A percentile compares a stretch with the other conserved stretches of the same genome.
These are phyloP conservation scores for Fusarium tuaranense DNA, from an alignment of 2,329 filamentous ascomycete genomes.

Conservation along the genomic window DNA sequence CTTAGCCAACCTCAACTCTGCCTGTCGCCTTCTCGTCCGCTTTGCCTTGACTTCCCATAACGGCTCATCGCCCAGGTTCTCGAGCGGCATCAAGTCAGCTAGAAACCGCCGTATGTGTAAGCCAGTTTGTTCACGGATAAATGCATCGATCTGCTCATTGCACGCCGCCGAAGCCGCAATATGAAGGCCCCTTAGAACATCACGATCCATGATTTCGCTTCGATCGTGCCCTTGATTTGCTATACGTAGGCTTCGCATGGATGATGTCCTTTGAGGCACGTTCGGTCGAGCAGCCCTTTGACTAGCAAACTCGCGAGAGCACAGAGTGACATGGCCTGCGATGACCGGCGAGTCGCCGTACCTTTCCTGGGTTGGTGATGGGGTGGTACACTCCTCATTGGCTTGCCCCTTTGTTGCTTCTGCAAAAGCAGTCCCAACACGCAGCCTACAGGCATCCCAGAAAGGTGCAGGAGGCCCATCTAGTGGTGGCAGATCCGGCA, in stretches of 20 bases:
- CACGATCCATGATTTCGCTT: slow-evolving; percentile 58
- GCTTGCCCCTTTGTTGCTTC: neutral
- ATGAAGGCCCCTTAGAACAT: slow-evolving; percentile 66
- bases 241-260: slow-evolving; percentile 43
- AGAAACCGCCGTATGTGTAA: slow-evolving; percentile 66
- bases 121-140: slow-evolving; percentile 64
- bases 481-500: slow-evolving; percentile 17
- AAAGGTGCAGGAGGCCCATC: slow-evolving; percentile 4
- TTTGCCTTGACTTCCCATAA: slow-evolving; percentile 41
- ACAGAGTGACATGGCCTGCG: slow-evolving; percentile 41
- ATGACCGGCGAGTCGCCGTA: slow-evolving; percentile 8
- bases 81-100: slow-evolving; percentile 64
- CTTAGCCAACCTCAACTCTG: slow-evolving; percentile 52
- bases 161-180: slow-evolving; percentile 68
- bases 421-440: neutral
- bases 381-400: neutral
- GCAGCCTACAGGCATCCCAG: slow-evolving; percentile 13
- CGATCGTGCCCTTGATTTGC: slow-evolving; percentile 49
- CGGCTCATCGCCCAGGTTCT: slow-evolving; percentile 54
- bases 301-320: slow-evolving; percentile 43
- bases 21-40: slow-evolving; percentile 44
- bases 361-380: neutral
- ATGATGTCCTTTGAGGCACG: slow-evolving; percentile 52
- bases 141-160: slow-evolving; percentile 64
- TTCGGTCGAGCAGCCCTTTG: slow-evolving; percentile 46